Evolutionary conservation across 257 asterid species (phyloP).

Genomic region (Solanum habrochaites): DNA sequence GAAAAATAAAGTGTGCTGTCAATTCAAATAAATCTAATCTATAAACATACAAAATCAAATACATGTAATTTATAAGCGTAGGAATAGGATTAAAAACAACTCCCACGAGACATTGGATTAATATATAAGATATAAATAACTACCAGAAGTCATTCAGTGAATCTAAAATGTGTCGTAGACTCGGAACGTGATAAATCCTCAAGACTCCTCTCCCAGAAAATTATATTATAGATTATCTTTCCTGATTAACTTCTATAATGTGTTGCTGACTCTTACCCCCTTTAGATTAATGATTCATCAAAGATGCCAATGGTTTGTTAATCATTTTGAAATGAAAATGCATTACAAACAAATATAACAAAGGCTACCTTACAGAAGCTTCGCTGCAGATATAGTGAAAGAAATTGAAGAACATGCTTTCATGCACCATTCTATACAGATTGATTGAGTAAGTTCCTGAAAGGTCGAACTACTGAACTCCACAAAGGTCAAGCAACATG

Average conservation of each 20-base stretch:
- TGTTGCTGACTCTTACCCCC: neutral
- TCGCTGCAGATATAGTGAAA: neutral
- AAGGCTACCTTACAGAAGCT: neutral
- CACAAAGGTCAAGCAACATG: neutral
- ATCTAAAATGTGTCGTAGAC: neutral
- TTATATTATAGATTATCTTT: neutral
- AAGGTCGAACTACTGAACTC: neutral
- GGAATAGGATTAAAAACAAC: neutral
- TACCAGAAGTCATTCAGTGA: neutral
- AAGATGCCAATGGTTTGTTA: neutral
- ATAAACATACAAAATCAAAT: neutral
- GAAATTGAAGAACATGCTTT: neutral
- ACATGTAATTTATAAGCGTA: neutral
- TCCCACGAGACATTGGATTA: neutral
- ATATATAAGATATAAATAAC: neutral
- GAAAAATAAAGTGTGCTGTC: neutral
- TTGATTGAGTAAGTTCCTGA: neutral
- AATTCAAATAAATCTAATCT: neutral
- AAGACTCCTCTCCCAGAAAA: neutral
- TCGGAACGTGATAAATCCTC: neutral
- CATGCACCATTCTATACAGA: neutral
- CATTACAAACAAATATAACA: neutral
- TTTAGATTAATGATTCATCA: neutral
- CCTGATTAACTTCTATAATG: neutral
- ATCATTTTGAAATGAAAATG: neutral